phyloP scores from a whole-genome alignment of 2,329 filamentous ascomycete species.

The Zarea fungicola region DNA sequence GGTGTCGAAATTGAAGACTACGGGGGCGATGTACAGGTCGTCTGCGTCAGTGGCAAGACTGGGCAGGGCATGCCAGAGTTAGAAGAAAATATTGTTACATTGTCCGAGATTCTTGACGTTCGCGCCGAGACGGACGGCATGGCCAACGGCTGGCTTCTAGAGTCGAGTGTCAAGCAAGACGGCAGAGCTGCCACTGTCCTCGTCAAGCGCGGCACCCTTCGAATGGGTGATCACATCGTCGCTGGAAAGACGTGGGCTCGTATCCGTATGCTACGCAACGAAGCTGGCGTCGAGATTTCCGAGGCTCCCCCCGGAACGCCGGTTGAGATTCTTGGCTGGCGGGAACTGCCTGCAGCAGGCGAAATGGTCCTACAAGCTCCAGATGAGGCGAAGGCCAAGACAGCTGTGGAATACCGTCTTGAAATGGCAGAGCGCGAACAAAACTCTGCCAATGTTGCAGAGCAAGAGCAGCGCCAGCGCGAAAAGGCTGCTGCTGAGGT shows the following conservation, averaged over 20 bases:
- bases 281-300: conserved; percentile 66
- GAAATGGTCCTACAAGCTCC: conserved; percentile 80
- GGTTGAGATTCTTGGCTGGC: conserved; percentile 93
- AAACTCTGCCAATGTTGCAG: conserved; percentile 75
- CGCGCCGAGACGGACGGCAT: conserved; percentile 71
- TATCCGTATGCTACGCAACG: conserved; percentile 78
- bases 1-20: conserved; percentile 92
- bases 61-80: conserved; percentile 86
- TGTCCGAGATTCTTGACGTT: conserved; percentile 87
- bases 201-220: conserved; percentile 80
- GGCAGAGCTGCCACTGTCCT: conserved; percentile 87
- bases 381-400: conserved; percentile 72
- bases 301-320: conserved; percentile 83
- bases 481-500: conserved; percentile 39
- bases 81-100: conserved; percentile 81
- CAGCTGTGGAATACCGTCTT: conserved; percentile 69
- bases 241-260: conserved; percentile 85
- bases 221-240: conserved; percentile 74
- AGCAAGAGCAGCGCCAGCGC: conserved; percentile 58
- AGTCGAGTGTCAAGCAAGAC: conserved; percentile 79
- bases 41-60: conserved; percentile 88
- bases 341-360: conserved; percentile 72
- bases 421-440: conserved; percentile 67
- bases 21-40: conserved; percentile 89
- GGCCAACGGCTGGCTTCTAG: conserved; percentile 90